phyloP scores from a whole-genome alignment of 2,329 filamentous ascomycete genomes.

The Cercospora sojina region DNA sequence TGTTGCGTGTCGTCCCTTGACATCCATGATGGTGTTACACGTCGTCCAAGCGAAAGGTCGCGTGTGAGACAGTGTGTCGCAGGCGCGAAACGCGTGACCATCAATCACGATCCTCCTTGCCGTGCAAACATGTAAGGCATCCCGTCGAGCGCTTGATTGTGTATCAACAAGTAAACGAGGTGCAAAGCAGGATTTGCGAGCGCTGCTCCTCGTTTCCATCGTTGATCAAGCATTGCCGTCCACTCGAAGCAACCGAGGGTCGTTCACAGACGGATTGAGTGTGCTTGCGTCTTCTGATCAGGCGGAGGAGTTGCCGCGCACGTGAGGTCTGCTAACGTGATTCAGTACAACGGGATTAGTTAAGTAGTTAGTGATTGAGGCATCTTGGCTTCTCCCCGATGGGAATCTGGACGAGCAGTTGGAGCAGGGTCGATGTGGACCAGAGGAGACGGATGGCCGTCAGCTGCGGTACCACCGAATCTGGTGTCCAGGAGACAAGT shows the following conservation, averaged over 20 bases:
- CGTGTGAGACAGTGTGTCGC: slow-evolving; percentile 15
- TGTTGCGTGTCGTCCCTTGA: slow-evolving; percentile 12
- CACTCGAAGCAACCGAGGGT: background rate
- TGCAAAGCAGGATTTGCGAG: background rate
- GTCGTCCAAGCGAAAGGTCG: slow-evolving; percentile 4
- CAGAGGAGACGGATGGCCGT: background rate
- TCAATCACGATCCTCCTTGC: slow-evolving; percentile 10
- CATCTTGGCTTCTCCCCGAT: background rate
- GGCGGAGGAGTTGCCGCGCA: background rate
- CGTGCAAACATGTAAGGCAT: slow-evolving; percentile 6
- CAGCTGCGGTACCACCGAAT: background rate
- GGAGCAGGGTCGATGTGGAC: background rate
- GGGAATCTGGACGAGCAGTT: background rate
- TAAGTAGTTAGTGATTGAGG: background rate
- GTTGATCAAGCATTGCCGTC: background rate
- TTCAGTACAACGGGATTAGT: background rate
- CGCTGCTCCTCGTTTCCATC: background rate
- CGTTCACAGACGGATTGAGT: background rate
- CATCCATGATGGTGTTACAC: slow-evolving; percentile 11
- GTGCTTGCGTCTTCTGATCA: background rate
- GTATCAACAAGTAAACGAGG: background rate
- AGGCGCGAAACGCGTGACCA: slow-evolving; percentile 10
- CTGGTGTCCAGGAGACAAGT: background rate
- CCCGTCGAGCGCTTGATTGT: background rate
- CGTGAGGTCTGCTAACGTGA: background rate